phyloP scores from a whole-genome alignment of 2,329 filamentous ascomycete species.

The Sphaerulina vaccinii region DNA sequence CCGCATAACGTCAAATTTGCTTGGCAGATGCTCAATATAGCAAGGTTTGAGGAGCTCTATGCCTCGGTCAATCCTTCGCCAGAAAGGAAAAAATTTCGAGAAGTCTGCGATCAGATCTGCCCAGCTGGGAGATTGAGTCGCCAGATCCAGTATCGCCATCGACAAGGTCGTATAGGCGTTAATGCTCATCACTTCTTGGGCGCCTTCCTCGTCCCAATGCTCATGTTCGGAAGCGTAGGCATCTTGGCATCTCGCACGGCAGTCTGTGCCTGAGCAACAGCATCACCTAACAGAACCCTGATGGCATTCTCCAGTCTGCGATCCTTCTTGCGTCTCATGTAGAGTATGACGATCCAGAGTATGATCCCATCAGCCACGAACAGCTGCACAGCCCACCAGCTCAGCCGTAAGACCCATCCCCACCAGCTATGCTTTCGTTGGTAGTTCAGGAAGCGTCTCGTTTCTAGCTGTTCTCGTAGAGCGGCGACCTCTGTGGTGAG shows the following conservation, averaged over 20 bases:
- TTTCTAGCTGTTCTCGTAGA: conserved; percentile 83
- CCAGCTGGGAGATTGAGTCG: too few relatives aligned
- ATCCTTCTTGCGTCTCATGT: conserved; percentile 71
- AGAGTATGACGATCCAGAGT: conserved; percentile 64
- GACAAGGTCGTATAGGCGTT: too few relatives aligned
- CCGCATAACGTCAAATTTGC: too few relatives aligned
- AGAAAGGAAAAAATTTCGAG: too few relatives aligned
- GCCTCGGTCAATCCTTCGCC: too few relatives aligned
- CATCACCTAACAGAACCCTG: conserved; percentile 58
- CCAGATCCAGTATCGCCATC: too few relatives aligned
- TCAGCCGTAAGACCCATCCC: conserved; percentile 68
- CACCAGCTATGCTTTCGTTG: conserved; percentile 63
- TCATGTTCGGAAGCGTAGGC: conserved; percentile 32
- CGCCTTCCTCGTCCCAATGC: too few relatives aligned
- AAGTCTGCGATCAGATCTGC: too few relatives aligned
- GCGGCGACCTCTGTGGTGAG: conserved; percentile 92
- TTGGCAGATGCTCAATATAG: too few relatives aligned
- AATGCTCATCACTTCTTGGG: too few relatives aligned
- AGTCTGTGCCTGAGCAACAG: conserved; percentile 40
- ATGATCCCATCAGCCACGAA: conserved; percentile 68
- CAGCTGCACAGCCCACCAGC: conserved; percentile 72
- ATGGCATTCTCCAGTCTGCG: conserved; percentile 71
- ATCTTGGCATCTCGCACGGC: conserved; percentile 37
- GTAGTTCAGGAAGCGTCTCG: conserved; percentile 68
- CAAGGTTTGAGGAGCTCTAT: too few relatives aligned